Conservation (phyloP, 2,329 filamentous ascomycete genomes). For the Monilinia vaccinii-corymbosi region DNA sequence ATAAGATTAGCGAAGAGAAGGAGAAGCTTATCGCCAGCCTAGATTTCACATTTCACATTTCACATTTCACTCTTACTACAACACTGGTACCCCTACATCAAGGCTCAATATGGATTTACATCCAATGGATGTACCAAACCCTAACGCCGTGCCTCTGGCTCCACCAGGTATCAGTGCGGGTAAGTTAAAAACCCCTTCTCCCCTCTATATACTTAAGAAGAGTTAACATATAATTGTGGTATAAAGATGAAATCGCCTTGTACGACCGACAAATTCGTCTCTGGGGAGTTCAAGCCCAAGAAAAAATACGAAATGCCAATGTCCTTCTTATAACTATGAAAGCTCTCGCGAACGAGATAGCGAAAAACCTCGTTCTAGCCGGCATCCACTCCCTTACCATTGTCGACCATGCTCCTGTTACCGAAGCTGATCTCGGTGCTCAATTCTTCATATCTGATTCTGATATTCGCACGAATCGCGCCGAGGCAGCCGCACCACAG, state of each 20-base stretch:
- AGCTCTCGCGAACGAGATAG: slow-evolving; percentile 85
- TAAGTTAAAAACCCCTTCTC: slow-evolving; percentile 14
- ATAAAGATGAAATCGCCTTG: slow-evolving; percentile 81
- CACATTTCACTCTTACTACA: not conserved
- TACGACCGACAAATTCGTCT: slow-evolving; percentile 96
- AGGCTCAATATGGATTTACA: not conserved
- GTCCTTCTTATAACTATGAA: slow-evolving; percentile 84
- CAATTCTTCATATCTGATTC: slow-evolving; percentile 69
- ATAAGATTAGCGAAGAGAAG: no score
- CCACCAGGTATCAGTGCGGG: slow-evolving; percentile 31
- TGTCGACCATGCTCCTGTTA: slow-evolving; percentile 67
- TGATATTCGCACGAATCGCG: slow-evolving; percentile 75
- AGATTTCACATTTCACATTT: not conserved
- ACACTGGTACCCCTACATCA: not conserved
- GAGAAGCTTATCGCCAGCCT: no score
- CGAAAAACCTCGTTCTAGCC: slow-evolving; percentile 93
- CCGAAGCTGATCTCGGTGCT: slow-evolving; percentile 69
- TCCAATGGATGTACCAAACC: not conserved
- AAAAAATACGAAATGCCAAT: slow-evolving; percentile 81
- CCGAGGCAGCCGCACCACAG: slow-evolving; percentile 66
- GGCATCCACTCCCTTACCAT: slow-evolving; percentile 87
- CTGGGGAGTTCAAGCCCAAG: slow-evolving; percentile 93
- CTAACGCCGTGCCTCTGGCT: slow-evolving; percentile 9
- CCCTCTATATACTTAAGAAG: not conserved
- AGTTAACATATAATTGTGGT: not conserved